Percentiles rank a stretch among this genome's conserved stretches.
phyloP scores from a whole-genome alignment of 352 stramenopile genomes.

The Peronospora farinosa region DNA sequence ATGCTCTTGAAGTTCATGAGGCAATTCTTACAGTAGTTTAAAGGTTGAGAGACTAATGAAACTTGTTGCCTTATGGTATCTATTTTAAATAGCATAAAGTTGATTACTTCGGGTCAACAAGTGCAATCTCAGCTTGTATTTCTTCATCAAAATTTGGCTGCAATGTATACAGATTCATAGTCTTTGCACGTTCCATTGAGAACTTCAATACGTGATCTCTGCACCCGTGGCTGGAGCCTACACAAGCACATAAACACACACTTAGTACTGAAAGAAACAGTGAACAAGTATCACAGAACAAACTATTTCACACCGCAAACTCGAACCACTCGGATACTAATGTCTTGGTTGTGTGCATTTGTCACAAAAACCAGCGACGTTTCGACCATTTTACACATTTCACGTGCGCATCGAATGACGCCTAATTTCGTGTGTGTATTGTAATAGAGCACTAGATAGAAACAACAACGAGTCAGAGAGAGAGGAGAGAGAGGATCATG shows the following conservation, averaged over 20 bases:
- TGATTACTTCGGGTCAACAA: conserved; percentile 43
- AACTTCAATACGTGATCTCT: conserved; percentile 46
- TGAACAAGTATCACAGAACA: neutral
- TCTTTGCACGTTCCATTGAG: conserved; percentile 43
- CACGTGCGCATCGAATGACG: conserved; percentile 56
- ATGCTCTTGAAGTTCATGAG: conserved; percentile 7
- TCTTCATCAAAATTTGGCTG: conserved; percentile 41
- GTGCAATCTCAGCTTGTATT: conserved; percentile 44
- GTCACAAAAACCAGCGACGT: conserved; percentile 71
- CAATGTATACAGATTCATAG: conserved; percentile 27
- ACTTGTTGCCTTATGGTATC: conserved; percentile 1
- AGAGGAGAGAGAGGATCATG: conserved; percentile 2
- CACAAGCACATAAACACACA: conserved; percentile 5
- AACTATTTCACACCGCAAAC: conserved; percentile 51
- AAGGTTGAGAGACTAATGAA: conserved; percentile 9
- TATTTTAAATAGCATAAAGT: conserved; percentile 22
- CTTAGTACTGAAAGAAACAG: neutral
- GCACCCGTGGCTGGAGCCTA: conserved; percentile 52
- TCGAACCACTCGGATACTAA: conserved; percentile 53
- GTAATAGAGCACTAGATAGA: conserved; percentile 51
- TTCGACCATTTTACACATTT: conserved; percentile 70
- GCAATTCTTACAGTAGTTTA: conserved; percentile 15
- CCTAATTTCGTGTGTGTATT: conserved; percentile 46
- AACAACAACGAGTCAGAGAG: conserved; percentile 4
- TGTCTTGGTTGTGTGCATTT: conserved; percentile 47